Evolutionary conservation across 306 rosid genomes (phyloP).

Genomic region (Fragaria ananassa): DNA sequence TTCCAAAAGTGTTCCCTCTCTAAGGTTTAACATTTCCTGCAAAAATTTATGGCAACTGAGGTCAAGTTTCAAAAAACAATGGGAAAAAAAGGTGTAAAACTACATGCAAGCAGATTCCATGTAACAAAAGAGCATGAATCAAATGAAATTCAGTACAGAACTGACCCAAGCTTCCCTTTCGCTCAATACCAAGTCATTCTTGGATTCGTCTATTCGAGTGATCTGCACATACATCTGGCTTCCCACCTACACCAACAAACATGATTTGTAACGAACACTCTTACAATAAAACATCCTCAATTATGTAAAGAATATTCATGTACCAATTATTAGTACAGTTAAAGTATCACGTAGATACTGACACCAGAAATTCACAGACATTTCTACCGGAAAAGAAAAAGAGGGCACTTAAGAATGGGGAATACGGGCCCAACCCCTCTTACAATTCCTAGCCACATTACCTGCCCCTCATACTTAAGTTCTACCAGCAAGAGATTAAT

Average conservation of each 20-base stretch:
- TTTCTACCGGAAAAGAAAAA: background rate
- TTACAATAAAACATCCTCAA: background rate
- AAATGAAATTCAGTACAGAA: conserved; percentile 24
- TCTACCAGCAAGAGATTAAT: background rate
- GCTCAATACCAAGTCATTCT: conserved; percentile 71
- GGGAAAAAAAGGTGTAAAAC: background rate
- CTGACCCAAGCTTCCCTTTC: conserved; percentile 92
- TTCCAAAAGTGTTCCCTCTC: conserved; percentile 78
- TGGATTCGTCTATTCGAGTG: conserved; percentile 69
- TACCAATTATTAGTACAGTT: background rate
- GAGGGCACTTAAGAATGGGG: background rate
- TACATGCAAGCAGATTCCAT: background rate
- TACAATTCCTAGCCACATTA: background rate
- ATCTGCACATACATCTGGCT: conserved; percentile 54
- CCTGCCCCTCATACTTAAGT: background rate
- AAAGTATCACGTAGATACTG: background rate
- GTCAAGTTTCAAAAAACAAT: conserved; percentile 14
- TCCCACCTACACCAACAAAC: conserved; percentile 68
- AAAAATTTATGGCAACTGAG: conserved; percentile 19
- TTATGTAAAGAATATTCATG: background rate
- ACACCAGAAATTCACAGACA: background rate
- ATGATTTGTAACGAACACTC: conserved; percentile 20
- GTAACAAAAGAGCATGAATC: conserved; percentile 15
- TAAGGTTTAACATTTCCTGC: conserved; percentile 65
- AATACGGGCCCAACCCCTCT: background rate